phyloP scores from a whole-genome alignment of 1,139 yeast genomes.

The Diutina catenulata region DNA sequence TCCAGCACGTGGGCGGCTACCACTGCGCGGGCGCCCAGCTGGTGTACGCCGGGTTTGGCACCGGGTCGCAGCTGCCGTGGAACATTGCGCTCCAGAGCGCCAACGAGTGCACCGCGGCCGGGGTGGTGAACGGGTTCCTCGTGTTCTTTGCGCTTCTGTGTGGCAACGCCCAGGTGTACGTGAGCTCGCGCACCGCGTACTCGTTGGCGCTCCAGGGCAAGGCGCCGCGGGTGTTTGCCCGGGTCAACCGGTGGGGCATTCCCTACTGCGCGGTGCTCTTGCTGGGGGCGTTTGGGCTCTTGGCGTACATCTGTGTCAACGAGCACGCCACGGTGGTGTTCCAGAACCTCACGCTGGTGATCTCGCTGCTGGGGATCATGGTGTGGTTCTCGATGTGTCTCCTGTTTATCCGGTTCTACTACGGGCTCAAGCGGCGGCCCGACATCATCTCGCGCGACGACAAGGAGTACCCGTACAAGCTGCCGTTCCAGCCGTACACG shows the following conservation, averaged over 20 bases:
- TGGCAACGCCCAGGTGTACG: conserved; percentile 68
- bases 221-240: conserved; percentile 49
- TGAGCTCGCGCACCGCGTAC: conserved; percentile 67
- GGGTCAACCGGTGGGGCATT: conserved; percentile 54
- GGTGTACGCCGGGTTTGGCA: conserved; percentile 37
- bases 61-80: conserved; percentile 70
- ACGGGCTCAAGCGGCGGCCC: conserved; percentile 54
- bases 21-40: conserved; percentile 23
- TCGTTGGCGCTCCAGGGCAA: conserved; percentile 62
- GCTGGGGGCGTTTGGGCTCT: conserved; percentile 39
- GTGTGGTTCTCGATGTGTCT: conserved; percentile 80
- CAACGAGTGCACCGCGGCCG: conserved; percentile 49
- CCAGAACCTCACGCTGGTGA: conserved; percentile 49
- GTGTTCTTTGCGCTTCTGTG: conserved; percentile 69
- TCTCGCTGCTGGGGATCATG: conserved; percentile 59
- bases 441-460: conserved; percentile 55
- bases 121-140: conserved; percentile 54
- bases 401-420: conserved; percentile 58
- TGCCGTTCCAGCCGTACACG: conserved; percentile 67
- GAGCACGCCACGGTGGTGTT: conserved; percentile 54
- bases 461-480: conserved; percentile 60
- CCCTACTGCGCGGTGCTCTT: conserved; percentile 62
- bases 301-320: conserved; percentile 49
- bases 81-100: conserved; percentile 65
- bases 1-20: conserved; percentile 28